Conservation (phyloP, 2,329 filamentous ascomycete genomes). For the Neurospora crassa region DNA sequence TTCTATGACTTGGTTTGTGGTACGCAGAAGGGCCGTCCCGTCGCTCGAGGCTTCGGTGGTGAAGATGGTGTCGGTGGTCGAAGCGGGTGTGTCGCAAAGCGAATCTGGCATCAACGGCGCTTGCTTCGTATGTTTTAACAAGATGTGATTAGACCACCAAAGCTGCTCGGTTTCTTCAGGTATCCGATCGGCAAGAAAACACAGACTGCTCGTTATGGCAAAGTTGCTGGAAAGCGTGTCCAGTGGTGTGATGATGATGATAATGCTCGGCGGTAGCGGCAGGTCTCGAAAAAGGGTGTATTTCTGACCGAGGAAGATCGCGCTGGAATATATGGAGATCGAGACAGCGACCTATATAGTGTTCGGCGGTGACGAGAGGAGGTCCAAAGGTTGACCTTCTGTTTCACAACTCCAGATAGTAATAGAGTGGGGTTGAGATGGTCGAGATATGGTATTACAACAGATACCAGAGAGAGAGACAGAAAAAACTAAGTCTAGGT, state of each 20-base stretch:
- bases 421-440: not conserved
- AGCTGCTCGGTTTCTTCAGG: not conserved
- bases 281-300: not conserved
- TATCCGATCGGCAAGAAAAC: not conserved
- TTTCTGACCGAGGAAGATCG: not conserved
- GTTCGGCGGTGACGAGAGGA: not conserved
- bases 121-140: not conserved
- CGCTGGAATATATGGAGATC: not conserved
- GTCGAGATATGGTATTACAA: not conserved
- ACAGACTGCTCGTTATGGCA: not conserved
- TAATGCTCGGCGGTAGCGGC: not conserved
- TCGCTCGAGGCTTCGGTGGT: not conserved
- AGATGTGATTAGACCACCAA: not conserved
- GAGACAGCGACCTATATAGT: not conserved
- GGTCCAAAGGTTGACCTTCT: not conserved
- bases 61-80: constrained; percentile 3
- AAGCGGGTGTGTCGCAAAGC: not conserved
- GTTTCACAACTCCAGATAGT: not conserved
- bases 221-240: not conserved
- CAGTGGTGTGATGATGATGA: not conserved
- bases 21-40: not conserved
- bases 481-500: not conserved
- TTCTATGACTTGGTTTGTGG: not conserved
- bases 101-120: not conserved
- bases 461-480: too few species aligned